Base-by-base conservation (phyloP, 1,139 yeast genomes). In the Yamadazyma blattariae region DNA sequence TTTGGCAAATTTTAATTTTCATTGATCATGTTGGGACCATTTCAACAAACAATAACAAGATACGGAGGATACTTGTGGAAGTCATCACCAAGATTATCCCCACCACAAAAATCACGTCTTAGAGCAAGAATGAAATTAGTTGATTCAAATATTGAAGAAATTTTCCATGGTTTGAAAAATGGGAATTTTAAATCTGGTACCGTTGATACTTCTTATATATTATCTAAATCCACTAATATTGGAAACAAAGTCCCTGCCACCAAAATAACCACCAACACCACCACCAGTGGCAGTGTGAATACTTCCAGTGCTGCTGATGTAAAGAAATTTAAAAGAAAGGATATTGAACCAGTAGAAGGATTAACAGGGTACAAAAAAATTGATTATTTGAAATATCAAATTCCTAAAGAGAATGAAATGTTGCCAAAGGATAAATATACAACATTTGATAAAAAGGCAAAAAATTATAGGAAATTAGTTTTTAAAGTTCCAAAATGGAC, bases 401-500 rank as follows among this genome's bases (percentile, higher is more conserved):
- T 83, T 51, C 97, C 97, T 27, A 84, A 79, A 54, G 96, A 89
- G 54, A 50, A 62, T 28, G 89, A 88, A 43, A 88, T 92, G 97
- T 53, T 62, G 1, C 69, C 95, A 3, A 71, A 65, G 47, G 95
- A 92, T 64, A 92, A 92, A 61, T 92, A 92, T 63, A 82, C 95
- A 35, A 82, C 90, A 1, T 92, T 87, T 63, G 81, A 79, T 63
- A 83, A 77, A 60, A 79, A 80, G 51, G 74, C 81, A 10, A 77
- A 73, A 52, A 82, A 82, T 21, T 92, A 90, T 63, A 78, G 98
- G 66, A 92, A 89, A 65, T 81, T 94, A 46, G 79, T 86, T 19
- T 97, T 92, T 57, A 77, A 66, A 58, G 84, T 82, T 23, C 95
- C 95, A 15, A 85, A 87, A 53, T 88, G 95, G 95, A 90, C 97